Base-by-base conservation (phyloP, 345 rosid genomes). In the Eucalyptus polybractea region DNA sequence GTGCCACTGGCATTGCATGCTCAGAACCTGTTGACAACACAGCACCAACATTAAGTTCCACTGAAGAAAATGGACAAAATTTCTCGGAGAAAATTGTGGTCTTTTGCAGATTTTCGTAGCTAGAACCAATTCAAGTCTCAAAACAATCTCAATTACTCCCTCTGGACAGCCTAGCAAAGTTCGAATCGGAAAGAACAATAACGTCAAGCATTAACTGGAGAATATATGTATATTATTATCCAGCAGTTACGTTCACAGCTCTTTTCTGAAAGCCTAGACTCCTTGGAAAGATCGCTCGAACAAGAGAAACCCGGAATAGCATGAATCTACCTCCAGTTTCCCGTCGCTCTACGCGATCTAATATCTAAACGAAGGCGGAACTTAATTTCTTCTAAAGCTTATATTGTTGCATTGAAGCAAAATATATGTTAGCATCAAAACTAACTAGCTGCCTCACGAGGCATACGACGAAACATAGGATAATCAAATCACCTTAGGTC, bases 1-100 rank as follows among this genome's bases (percentile, higher is more conserved):
- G 40, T 90, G 90, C 96, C 96, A 94, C 69, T 91, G 93, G 49
- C 89, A 19, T 7, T 93, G 94, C 92, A 93, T 89, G 65, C 95
- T 93, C 90, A 93, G 44, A 44, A 88, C 92, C 96, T 93, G 92
- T 17, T n/a, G 69, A 72, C 60, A 29, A 50, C 22, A 17, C 21
- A 88, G 22, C 45, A 31, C 58, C 6, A 19, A 51, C 40, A 29
- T 86, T 51, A 17, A 86, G 31, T 31, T 29, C 7, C 65, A 50
- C n/a, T 3, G 47, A 86, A 86, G 8, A 86, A 2, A 40, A 12
- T 12, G n/a, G 45, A 86, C 65, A 86, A 50, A 50, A 31, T 86
- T 31, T 86, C 45, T 16, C 27, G 22, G 13, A 51, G 29, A 11
- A 86, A 50, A 27, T 19, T 58, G 10, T 13, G 44, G 29, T 29